These are phyloP conservation scores for Lipomyces mesembrius DNA, from an alignment of 805 yeast species.

Conservation along the genomic window DNA sequence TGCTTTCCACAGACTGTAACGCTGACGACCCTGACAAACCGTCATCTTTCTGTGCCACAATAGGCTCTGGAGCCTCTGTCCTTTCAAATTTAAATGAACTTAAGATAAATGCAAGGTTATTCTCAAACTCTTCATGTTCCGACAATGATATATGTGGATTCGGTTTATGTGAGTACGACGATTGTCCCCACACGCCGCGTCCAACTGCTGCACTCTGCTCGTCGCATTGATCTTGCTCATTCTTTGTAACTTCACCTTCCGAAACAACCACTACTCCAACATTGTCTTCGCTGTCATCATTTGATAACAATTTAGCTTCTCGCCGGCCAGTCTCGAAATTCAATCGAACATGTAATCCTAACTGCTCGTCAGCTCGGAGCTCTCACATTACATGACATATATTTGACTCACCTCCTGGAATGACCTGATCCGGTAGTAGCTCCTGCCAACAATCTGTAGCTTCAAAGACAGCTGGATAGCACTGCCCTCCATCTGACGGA, in stretches of 20 bases:
- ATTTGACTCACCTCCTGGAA: slow-evolving; percentile 56
- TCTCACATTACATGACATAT: neutral
- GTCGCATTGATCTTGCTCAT: neutral
- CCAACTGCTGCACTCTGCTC: slow-evolving; percentile 9
- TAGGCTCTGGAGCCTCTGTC: neutral
- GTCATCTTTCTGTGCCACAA: neutral
- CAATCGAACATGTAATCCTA: slow-evolving; percentile 74
- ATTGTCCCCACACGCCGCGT: slow-evolving; percentile 20
- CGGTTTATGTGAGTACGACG: slow-evolving; percentile 33
- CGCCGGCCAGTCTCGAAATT: slow-evolving; percentile 71
- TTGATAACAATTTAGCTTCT: slow-evolving; percentile 67
- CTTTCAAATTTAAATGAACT: neutral
- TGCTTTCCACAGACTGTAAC: slow-evolving; percentile 8
- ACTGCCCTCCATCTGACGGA: slow-evolving; percentile 14
- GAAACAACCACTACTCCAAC: slow-evolving; percentile 37
- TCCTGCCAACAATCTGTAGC: slow-evolving; percentile 73
- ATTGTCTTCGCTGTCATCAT: slow-evolving; percentile 38
- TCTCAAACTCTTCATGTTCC: slow-evolving; percentile 32
- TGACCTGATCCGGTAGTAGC: slow-evolving; percentile 69
- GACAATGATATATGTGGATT: slow-evolving; percentile 28
- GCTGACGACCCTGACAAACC: neutral
- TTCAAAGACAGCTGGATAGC: slow-evolving; percentile 50
- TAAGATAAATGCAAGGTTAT: slow-evolving; percentile 18
- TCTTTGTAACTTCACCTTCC: slow-evolving; percentile 5
- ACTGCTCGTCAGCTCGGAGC: neutral